Evolutionary conservation across 202 grass and related monocot species (phyloP).

Genomic region (Carex arenaria): DNA sequence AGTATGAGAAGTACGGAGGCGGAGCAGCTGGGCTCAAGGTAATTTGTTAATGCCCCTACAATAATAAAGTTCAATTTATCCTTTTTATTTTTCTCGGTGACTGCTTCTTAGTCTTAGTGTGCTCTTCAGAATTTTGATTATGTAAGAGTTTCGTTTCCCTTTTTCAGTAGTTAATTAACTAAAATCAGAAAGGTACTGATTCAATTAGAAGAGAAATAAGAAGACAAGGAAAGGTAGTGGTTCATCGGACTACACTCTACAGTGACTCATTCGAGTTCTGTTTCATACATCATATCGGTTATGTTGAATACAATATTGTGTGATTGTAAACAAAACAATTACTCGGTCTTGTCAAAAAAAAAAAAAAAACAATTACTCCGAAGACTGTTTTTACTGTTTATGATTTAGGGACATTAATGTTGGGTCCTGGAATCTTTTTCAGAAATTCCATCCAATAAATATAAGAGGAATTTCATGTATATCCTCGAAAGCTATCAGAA

Average conservation of each 20-base stretch:
- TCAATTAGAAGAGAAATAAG: background rate
- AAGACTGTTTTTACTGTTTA: too few species aligned
- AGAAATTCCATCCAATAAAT: too few species aligned
- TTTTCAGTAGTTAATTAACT: background rate
- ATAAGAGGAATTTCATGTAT: too few species aligned
- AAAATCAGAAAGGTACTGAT: background rate
- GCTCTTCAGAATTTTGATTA: background rate
- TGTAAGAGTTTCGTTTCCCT: too few species aligned
- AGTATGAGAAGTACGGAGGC: constrained; percentile 62
- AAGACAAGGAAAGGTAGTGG: background rate
- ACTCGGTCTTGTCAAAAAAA: too few species aligned
- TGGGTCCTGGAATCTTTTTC: too few species aligned
- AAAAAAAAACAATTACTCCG: too few species aligned
- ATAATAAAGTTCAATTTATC: background rate
- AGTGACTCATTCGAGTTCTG: background rate
- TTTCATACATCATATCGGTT: background rate
- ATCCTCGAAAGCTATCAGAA: too few species aligned
- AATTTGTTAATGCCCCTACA: background rate
- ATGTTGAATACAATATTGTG: too few species aligned
- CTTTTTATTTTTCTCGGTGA: background rate
- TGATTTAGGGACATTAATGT: too few species aligned
- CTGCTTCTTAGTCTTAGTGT: background rate
- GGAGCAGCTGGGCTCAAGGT: constrained; percentile 56
- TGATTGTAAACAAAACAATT: too few species aligned
- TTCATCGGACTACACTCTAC: background rate